These are phyloP conservation scores for Trichosporon asahii DNA, from an alignment of 1,284 basidiomycete species.

Conservation along the genomic window DNA sequence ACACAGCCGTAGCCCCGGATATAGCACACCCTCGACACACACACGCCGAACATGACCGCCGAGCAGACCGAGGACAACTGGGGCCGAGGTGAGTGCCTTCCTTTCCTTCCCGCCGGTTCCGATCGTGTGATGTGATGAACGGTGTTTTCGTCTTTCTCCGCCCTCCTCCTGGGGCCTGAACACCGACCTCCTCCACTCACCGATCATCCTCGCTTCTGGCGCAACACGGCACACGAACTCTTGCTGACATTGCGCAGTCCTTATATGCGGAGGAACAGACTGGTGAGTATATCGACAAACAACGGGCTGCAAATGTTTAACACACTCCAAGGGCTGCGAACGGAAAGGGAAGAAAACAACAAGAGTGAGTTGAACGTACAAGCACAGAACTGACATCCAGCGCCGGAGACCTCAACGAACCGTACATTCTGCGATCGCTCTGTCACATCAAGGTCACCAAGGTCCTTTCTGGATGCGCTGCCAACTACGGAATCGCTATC, in stretches of 20 bases:
- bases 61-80: not conserved
- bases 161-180: not conserved
- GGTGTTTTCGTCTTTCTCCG: not conserved
- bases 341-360: constrained; percentile 9
- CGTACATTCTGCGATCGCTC: constrained; percentile 82
- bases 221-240: not conserved
- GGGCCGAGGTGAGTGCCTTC: constrained; percentile 1
- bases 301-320: too few species aligned
- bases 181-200: not conserved
- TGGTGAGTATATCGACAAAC: not conserved
- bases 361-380: constrained; percentile 10
- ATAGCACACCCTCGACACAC: not conserved
- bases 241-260: constrained; percentile 8
- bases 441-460: constrained; percentile 71
- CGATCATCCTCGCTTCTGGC: not conserved
- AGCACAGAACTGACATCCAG: constrained; percentile 15
- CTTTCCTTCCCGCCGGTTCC: not conserved
- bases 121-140: constrained; percentile 2
- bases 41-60: constrained; percentile 3
- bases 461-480: constrained; percentile 71
- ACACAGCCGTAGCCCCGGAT: not conserved
- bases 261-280: constrained; percentile 16
- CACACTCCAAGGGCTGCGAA: constrained; percentile 8
- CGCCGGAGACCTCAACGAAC: constrained; percentile 67
- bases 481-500: constrained; percentile 59